These are phyloP conservation scores for Lasiosphaeria miniovina DNA, from an alignment of 495 filamentous ascomycete species.

Conservation along the genomic window DNA sequence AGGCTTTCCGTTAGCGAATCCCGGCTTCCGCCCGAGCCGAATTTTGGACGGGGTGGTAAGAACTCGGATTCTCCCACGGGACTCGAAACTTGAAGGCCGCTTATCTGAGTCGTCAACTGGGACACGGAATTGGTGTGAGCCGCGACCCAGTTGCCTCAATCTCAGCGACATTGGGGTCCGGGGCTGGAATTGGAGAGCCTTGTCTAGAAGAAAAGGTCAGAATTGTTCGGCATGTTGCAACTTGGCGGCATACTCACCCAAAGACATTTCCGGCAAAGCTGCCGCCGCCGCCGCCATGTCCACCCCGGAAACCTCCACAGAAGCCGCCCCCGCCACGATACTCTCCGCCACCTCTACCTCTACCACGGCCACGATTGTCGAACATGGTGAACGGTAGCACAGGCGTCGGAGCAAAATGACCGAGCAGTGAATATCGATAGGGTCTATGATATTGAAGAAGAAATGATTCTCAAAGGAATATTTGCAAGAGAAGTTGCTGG, in stretches of 20 bases:
- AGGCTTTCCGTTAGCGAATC: constrained; percentile 23
- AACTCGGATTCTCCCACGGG: background rate
- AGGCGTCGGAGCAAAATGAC: background rate
- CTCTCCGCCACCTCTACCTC: constrained; percentile 13
- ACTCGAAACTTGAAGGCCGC: constrained; percentile 25
- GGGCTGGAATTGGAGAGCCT: constrained; percentile 15
- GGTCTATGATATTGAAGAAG: background rate
- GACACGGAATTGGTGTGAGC: constrained; percentile 8
- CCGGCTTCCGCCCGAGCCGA: constrained; percentile 49
- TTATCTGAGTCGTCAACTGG: constrained; percentile 28
- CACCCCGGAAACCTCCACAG: constrained; percentile 18
- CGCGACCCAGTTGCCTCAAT: constrained; percentile 34
- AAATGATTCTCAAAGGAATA: background rate
- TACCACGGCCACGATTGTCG: constrained; percentile 14
- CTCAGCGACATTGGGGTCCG: constrained; percentile 30
- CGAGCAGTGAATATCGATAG: background rate
- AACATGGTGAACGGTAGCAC: constrained; percentile 7
- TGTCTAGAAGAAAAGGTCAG: constrained; percentile 7
- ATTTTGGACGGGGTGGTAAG: constrained; percentile 55
- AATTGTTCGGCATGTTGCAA: constrained; percentile 1
- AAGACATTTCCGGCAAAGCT: constrained; percentile 32
- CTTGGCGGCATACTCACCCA: constrained; percentile 25
- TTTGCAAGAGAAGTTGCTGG: background rate
- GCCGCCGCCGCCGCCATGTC: constrained; percentile 20
- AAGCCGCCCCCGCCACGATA: constrained; percentile 15